Evolutionary conservation across 2,329 filamentous ascomycete species (phyloP), one percentile per base, ranked within the genome.

Genomic region (Penicillium sp.): DNA sequence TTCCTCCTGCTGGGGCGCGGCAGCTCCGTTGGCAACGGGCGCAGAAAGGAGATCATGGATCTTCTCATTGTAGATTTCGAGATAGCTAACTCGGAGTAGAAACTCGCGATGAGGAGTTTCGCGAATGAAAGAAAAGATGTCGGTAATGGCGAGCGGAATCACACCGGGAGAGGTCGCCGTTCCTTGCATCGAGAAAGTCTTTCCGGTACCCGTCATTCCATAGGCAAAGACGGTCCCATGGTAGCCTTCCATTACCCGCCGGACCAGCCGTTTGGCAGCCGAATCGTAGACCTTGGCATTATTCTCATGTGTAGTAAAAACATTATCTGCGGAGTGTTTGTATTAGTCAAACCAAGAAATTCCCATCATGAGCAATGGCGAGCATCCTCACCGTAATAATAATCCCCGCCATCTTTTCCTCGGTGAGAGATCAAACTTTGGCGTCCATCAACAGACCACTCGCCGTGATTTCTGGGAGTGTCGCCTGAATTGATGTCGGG

Each of bases 161-260:
- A 98, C 93, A 70, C 93, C 93, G 1, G 93, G 93, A 26, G 89
- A 94, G 2, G 87, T 87, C 31, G 90, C 89, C 8, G 93, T 98
- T 55, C 93, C 93, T 72, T 98, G 93, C 93, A 98, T 98, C 26
- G 91, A 97, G 65, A 97, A 98, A 1, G 93, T 98, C 72, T 98
- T 98, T 54, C 93, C 93, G 0, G 93, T 97, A 47, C 93, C 93
- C 3, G 93, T 98, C 90, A 97, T 97, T 60, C 93, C 93, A 64
- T 98, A 98, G 13, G 91, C 91, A 64, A 98, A 97, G 16, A 98
- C 93, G 1, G 93, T 98, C 43, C 91, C 93, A 59, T 97, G 91
- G 64, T 97, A 98, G 28, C 93, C 93, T 72, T 98, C 93, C 93
- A 98, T 98, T 34, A 98, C 93, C 57, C 93, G 79, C 54, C 93